Conservation (phyloP, 139 green algal species). For the Picochlorum sp. region DNA sequence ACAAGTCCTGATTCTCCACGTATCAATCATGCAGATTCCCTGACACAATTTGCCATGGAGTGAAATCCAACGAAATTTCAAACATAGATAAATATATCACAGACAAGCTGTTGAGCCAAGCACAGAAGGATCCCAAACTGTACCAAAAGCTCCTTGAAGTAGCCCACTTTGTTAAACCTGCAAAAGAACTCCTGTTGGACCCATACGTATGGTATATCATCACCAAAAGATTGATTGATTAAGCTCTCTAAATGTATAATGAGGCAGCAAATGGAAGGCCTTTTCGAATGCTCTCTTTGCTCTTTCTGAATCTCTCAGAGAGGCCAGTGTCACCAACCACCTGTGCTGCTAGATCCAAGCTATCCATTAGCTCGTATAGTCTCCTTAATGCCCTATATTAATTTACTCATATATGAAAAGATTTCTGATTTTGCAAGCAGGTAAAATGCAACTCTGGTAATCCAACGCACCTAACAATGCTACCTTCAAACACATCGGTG, state of each 20-base stretch:
- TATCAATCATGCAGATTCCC: not conserved
- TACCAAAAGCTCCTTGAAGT: slow-evolving; percentile 3
- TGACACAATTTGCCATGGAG: not conserved
- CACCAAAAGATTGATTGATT: not conserved
- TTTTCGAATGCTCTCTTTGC: slow-evolving; percentile 59
- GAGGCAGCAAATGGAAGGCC: slow-evolving; percentile 93
- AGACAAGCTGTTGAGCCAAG: not conserved
- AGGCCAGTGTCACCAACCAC: slow-evolving; percentile 74
- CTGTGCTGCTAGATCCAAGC: slow-evolving; percentile 62
- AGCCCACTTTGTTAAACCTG: not conserved
- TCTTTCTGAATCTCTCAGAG: slow-evolving; percentile 57
- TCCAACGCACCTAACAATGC: slow-evolving; percentile 57
- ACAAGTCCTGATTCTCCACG: not conserved
- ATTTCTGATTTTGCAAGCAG: too few relatives aligned
- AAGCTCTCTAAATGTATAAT: slow-evolving; percentile 70
- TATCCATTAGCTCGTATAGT: slow-evolving; percentile 86
- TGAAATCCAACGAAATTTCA: not conserved
- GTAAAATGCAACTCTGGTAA: too few relatives aligned
- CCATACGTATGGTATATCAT: not conserved
- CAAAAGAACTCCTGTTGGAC: not conserved
- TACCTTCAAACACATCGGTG: slow-evolving; percentile 93
- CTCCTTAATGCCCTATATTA: slow-evolving; percentile 48
- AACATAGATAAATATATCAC: not conserved
- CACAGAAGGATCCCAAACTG: not conserved
- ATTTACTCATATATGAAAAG: not conserved